A percentile compares a stretch with the other conserved stretches of the same genome.
phyloP scores from a whole-genome alignment of 129 eudicot genomes.

The Chrysanthemum lavandulifolium region DNA sequence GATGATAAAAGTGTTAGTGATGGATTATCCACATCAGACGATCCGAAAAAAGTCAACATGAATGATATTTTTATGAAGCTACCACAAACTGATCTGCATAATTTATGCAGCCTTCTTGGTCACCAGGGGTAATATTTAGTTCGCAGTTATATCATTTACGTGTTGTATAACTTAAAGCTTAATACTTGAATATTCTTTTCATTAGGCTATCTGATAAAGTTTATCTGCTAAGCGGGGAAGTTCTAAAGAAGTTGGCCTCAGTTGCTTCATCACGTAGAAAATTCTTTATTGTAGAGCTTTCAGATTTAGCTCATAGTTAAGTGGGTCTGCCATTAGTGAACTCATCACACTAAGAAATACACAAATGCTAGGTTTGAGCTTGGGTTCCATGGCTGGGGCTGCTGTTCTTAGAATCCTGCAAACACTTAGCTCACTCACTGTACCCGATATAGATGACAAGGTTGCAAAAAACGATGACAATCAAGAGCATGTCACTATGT shows the following conservation, averaged over 20 bases:
- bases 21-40: slow-evolving; percentile 48
- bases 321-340: slow-evolving; percentile 81
- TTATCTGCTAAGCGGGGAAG: slow-evolving; percentile 82
- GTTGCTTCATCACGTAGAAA: slow-evolving; percentile 72
- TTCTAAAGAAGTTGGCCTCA: slow-evolving; percentile 77
- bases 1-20: slow-evolving; percentile 37
- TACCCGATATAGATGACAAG: slow-evolving; percentile 37
- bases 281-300: slow-evolving; percentile 74
- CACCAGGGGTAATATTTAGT: slow-evolving; percentile 69
- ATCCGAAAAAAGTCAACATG: slow-evolving; percentile 34
- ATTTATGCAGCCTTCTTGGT: slow-evolving; percentile 92
- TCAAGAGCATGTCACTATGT: slow-evolving; percentile 76
- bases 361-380: slow-evolving; percentile 88
- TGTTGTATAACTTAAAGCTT: slow-evolving; percentile 7
- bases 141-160: background rate
- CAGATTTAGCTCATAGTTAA: slow-evolving; percentile 70
- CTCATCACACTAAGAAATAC: slow-evolving; percentile 79
- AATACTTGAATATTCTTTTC: slow-evolving; percentile 11
- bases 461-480: slow-evolving; percentile 42
- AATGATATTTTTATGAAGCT: slow-evolving; percentile 64
- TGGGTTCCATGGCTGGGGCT: slow-evolving; percentile 98
- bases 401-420: slow-evolving; percentile 85
- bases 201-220: slow-evolving; percentile 95
- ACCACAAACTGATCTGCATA: slow-evolving; percentile 70
- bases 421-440: slow-evolving; percentile 80